phyloP scores from a whole-genome alignment of 257 asterid genomes.

The Solanum chilense region DNA sequence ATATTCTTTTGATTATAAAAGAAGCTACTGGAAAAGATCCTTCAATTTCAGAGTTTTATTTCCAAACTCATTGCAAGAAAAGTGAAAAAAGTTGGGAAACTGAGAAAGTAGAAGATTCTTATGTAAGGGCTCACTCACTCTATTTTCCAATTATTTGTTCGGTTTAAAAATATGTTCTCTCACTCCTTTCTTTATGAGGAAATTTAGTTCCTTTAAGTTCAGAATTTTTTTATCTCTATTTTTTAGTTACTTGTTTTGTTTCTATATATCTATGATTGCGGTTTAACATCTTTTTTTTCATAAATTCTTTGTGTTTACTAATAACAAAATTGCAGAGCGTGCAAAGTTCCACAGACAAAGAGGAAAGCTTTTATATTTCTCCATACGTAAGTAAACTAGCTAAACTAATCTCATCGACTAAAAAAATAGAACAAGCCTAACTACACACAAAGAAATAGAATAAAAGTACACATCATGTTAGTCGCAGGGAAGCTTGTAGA shows the following conservation, averaged over 20 bases:
- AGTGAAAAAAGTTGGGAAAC: background rate
- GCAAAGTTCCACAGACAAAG: too few species aligned
- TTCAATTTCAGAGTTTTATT: background rate
- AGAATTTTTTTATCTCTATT: background rate
- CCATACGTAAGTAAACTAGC: too few species aligned
- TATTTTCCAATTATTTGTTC: background rate
- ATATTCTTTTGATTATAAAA: background rate
- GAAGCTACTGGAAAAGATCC: background rate
- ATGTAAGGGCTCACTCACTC: background rate
- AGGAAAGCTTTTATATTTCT: too few species aligned
- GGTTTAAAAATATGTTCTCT: background rate
- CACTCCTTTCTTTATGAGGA: background rate
- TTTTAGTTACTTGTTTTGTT: background rate
- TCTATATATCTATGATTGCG: background rate
- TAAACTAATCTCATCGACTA: too few species aligned
- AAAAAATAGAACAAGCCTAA: too few species aligned
- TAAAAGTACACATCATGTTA: background rate
- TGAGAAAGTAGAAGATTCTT: background rate
- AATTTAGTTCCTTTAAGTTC: too few species aligned
- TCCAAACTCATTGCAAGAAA: background rate
- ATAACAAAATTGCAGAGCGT: too few species aligned
- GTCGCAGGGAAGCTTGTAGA: background rate
- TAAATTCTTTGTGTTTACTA: too few species aligned
- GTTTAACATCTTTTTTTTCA: too few species aligned
- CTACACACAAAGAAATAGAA: background rate